phyloP scores from a whole-genome alignment of 2,329 filamentous ascomycete species.

The Penicillium sumatraense region DNA sequence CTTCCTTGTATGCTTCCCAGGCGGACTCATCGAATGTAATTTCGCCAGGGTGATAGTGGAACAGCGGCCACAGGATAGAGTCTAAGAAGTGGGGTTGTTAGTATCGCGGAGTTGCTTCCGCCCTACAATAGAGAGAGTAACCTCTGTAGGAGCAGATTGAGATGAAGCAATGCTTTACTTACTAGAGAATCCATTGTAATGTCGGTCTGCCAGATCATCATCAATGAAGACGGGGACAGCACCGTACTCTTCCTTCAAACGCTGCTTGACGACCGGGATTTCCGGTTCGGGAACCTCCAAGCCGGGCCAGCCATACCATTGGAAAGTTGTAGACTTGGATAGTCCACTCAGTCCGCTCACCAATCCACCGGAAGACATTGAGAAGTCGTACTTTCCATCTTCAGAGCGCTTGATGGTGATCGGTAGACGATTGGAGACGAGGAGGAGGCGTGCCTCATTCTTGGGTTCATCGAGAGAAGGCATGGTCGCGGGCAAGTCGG shows the following conservation, averaged over 20 bases:
- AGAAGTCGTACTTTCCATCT: slow-evolving; percentile 89
- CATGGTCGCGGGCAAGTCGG: slow-evolving; percentile 32
- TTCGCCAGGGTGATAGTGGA: slow-evolving; percentile 98
- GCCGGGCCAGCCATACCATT: slow-evolving; percentile 99
- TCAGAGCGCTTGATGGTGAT: slow-evolving; percentile 95
- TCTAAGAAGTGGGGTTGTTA: slow-evolving; percentile 57
- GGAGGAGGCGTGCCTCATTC: slow-evolving; percentile 64
- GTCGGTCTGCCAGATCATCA: slow-evolving; percentile 88
- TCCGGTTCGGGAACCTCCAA: slow-evolving; percentile 88
- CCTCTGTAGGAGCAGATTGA: not conserved
- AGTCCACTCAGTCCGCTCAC: slow-evolving; percentile 92
- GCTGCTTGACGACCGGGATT: slow-evolving; percentile 71
- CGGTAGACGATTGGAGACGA: slow-evolving; percentile 92
- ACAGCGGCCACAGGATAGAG: slow-evolving; percentile 96
- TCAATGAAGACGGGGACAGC: slow-evolving; percentile 92
- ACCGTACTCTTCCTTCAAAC: slow-evolving; percentile 83
- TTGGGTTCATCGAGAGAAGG: slow-evolving; percentile 37
- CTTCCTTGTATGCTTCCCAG: slow-evolving; percentile 91
- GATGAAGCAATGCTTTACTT: slow-evolving; percentile 52
- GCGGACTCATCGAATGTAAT: slow-evolving; percentile 96
- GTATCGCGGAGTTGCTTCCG: not conserved
- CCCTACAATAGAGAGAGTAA: not conserved
- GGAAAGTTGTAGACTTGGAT: slow-evolving; percentile 89
- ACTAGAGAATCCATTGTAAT: slow-evolving; percentile 99
- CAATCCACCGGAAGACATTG: slow-evolving; percentile 94